These are phyloP conservation scores for Kodamaea lidongshanica DNA, from an alignment of 805 yeast genomes.

Conservation along the genomic window DNA sequence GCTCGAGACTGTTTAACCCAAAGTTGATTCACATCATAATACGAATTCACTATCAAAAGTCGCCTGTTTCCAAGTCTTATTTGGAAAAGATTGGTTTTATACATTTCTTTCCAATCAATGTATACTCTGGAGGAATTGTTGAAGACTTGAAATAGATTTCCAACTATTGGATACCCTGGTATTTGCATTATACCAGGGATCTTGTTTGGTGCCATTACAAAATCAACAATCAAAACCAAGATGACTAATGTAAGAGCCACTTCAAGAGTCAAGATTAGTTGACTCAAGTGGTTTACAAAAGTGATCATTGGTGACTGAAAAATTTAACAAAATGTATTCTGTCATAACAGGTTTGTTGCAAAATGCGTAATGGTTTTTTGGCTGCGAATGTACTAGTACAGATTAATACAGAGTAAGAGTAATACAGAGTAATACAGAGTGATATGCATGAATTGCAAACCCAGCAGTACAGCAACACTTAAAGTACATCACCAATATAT, in stretches of 20 bases:
- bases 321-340: too few relatives aligned
- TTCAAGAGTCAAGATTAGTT: too few relatives aligned
- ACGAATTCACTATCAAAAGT: constrained; percentile 64
- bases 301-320: too few relatives aligned
- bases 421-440: too few relatives aligned
- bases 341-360: too few relatives aligned
- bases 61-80: constrained; percentile 52
- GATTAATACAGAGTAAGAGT: too few relatives aligned
- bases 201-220: constrained; percentile 15
- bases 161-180: constrained; percentile 47
- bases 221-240: constrained; percentile 7
- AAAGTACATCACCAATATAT: too few relatives aligned
- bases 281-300: too few relatives aligned
- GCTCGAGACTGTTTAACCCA: constrained; percentile 46
- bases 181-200: constrained; percentile 38
- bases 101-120: constrained; percentile 36
- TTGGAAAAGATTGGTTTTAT: constrained; percentile 48
- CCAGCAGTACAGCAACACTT: too few relatives aligned
- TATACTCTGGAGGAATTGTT: constrained; percentile 47
- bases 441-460: too few relatives aligned
- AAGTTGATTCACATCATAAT: constrained; percentile 44
- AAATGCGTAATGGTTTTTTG: too few relatives aligned
- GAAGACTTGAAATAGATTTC: constrained; percentile 41
- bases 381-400: too few relatives aligned
- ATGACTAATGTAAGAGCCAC: neutral